phyloP scores from a whole-genome alignment of 2,329 filamentous ascomycete genomes.

The Aureobasidium sp. region DNA sequence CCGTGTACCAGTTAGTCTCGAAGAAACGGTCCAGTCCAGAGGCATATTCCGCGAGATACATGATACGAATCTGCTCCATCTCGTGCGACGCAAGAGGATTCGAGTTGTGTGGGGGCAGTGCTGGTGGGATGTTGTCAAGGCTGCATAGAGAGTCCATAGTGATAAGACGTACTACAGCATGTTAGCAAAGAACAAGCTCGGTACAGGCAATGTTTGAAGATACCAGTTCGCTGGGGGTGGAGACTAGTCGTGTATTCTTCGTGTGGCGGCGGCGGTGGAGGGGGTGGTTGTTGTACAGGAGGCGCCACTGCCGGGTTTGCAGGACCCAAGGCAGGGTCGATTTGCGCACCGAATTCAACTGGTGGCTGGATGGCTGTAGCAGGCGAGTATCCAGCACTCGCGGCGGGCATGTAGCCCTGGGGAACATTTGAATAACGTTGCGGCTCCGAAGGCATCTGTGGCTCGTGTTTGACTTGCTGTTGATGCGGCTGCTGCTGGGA shows the following conservation, averaged over 20 bases:
- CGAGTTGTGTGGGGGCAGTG: slow-evolving; percentile 32
- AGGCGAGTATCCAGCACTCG: slow-evolving; percentile 23
- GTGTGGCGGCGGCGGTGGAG: slow-evolving; percentile 30
- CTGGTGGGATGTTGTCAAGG: slow-evolving; percentile 53
- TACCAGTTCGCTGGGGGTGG: slow-evolving; percentile 26
- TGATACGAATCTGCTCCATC: slow-evolving; percentile 60
- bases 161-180: slow-evolving; percentile 37
- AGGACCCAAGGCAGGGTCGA: slow-evolving; percentile 24
- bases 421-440: slow-evolving; percentile 29
- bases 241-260: slow-evolving; percentile 21
- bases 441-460: slow-evolving; percentile 26
- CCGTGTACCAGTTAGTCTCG: slow-evolving; percentile 75
- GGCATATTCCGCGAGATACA: slow-evolving; percentile 72
- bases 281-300: slow-evolving; percentile 29
- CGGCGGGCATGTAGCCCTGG: slow-evolving; percentile 37
- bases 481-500: slow-evolving; percentile 23
- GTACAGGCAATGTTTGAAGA: not conserved
- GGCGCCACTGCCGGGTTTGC: slow-evolving; percentile 27
- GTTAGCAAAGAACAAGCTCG: not conserved
- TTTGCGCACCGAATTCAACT: slow-evolving; percentile 17
- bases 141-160: slow-evolving; percentile 66
- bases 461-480: slow-evolving; percentile 22
- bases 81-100: slow-evolving; percentile 51
- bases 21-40: slow-evolving; percentile 67
- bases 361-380: slow-evolving; percentile 3